A percentile compares a stretch with the other conserved stretches of the same genome.
Conservation (phyloP, 768 basidiomycete species). For the Cyclocybe cylindracea region DNA sequence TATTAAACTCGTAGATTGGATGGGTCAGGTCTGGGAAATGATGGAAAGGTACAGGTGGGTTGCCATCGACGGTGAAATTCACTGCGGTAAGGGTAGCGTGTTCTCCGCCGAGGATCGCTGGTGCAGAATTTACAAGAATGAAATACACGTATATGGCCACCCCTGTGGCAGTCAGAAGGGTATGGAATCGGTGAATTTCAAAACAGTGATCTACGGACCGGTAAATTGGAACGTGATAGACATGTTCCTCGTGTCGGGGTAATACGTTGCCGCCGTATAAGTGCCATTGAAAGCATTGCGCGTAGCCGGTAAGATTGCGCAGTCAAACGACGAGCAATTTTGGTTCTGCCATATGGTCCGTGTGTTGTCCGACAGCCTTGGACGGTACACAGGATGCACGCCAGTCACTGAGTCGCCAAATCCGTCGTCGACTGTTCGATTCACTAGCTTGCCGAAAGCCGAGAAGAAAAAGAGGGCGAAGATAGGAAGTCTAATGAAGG, state of each 20-base stretch:
- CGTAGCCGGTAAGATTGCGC: slow-evolving; percentile 22
- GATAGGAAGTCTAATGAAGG: no score
- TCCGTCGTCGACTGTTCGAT: slow-evolving; percentile 37
- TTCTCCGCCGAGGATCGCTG: no score
- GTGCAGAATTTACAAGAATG: no score
- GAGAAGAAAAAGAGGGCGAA: no score
- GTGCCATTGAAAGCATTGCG: slow-evolving; percentile 24
- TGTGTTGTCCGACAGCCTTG: slow-evolving; percentile 7
- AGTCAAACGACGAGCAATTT: slow-evolving; percentile 15
- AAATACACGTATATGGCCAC: no score
- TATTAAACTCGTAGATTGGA: no score
- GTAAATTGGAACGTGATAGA: slow-evolving; percentile 29
- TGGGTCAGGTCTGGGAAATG: no score
- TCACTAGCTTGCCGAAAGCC: slow-evolving; percentile 13
- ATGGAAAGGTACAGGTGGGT: no score
- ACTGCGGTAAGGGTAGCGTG: no score
- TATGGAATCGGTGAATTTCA: no score
- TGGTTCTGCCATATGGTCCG: slow-evolving; percentile 24
- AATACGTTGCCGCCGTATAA: slow-evolving; percentile 34
- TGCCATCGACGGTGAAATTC: no score
- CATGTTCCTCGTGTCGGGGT: slow-evolving; percentile 19
- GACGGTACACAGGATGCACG: slow-evolving; percentile 23
- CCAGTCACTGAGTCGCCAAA: slow-evolving; percentile 32
- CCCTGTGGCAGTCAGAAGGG: no score
- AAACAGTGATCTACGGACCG: slow-evolving; percentile 10